These are phyloP conservation scores for Paulownia fortunei DNA, from an alignment of 257 asterid species.

Conservation along the genomic window DNA sequence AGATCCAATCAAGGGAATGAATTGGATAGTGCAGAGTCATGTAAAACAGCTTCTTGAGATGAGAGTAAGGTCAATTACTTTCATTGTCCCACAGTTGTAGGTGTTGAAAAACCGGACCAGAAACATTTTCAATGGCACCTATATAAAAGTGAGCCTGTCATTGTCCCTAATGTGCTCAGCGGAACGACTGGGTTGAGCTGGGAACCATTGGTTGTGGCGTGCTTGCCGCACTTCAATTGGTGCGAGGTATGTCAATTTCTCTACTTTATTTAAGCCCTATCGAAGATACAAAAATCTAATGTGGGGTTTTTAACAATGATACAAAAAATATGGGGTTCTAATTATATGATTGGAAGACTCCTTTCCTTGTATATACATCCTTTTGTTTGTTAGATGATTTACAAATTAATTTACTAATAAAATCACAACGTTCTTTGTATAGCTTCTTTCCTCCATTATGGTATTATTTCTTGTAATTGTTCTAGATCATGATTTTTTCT, in stretches of 20 bases:
- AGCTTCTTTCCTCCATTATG: not conserved
- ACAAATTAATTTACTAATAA: not conserved
- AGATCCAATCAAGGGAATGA: too few relatives aligned
- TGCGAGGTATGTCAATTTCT: not conserved
- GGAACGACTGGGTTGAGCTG: too few relatives aligned
- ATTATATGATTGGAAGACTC: not conserved
- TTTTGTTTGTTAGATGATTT: too few relatives aligned
- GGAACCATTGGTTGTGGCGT: too few relatives aligned
- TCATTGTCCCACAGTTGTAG: not conserved
- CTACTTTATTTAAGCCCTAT: not conserved
- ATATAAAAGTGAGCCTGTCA: too few relatives aligned
- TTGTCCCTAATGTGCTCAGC: too few relatives aligned
- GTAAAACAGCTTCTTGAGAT: conserved; percentile 2
- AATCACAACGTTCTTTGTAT: not conserved
- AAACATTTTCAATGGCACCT: too few relatives aligned
- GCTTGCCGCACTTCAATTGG: conserved; percentile 1
- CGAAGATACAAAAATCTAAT: not conserved
- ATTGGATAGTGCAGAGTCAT: too few relatives aligned
- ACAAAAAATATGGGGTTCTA: too few relatives aligned
- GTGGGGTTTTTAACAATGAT: too few relatives aligned
- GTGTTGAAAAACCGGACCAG: not conserved
- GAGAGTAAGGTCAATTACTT: not conserved
- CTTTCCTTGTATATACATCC: not conserved
- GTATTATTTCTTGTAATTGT: too few relatives aligned
- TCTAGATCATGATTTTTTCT: too few relatives aligned